These are phyloP conservation scores for Pezicula neosporulosa DNA, from an alignment of 2,329 filamentous ascomycete genomes.

Conservation along the genomic window DNA sequence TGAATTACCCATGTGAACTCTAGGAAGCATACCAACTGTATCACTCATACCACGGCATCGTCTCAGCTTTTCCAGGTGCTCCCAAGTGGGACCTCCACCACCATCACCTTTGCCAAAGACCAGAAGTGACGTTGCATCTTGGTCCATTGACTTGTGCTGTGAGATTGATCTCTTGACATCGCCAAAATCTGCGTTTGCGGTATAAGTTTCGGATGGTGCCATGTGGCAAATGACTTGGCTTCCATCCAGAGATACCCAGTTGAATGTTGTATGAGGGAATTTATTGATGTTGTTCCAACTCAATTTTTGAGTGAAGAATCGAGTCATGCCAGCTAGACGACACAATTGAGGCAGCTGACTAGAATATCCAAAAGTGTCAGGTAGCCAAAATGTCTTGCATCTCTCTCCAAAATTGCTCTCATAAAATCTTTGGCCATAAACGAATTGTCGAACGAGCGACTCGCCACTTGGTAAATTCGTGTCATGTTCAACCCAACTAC, in stretches of 20 bases:
- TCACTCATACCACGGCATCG: constrained; percentile 90
- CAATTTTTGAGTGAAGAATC: constrained; percentile 96
- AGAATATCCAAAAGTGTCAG: constrained; percentile 97
- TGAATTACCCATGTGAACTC: constrained; percentile 82
- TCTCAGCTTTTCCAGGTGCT: constrained; percentile 91
- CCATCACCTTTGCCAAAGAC: constrained; percentile 97
- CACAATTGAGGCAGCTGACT: constrained; percentile 92
- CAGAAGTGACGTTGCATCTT: constrained; percentile 84
- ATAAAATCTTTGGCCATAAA: constrained; percentile 94
- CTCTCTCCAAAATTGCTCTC: constrained; percentile 88
- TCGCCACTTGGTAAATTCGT: constrained; percentile 97
- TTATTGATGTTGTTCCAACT: constrained; percentile 99
- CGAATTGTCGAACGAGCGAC: constrained; percentile 87
- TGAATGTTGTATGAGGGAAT: constrained; percentile 98
- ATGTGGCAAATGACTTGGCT: constrained; percentile 98
- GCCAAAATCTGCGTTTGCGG: constrained; percentile 88
- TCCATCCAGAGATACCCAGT: constrained; percentile 94
- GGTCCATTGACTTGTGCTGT: constrained; percentile 93
- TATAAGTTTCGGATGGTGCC: constrained; percentile 94
- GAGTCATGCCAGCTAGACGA: constrained; percentile 88
- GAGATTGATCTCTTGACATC: constrained; percentile 86
- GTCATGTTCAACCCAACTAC: constrained; percentile 98
- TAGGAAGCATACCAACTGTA: constrained; percentile 76
- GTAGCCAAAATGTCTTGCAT: constrained; percentile 92
- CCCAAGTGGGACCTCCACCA: constrained; percentile 89